Evolutionary conservation across 2,329 filamentous ascomycete species (phyloP).

Genomic region (Paracamarosporium sp.): DNA sequence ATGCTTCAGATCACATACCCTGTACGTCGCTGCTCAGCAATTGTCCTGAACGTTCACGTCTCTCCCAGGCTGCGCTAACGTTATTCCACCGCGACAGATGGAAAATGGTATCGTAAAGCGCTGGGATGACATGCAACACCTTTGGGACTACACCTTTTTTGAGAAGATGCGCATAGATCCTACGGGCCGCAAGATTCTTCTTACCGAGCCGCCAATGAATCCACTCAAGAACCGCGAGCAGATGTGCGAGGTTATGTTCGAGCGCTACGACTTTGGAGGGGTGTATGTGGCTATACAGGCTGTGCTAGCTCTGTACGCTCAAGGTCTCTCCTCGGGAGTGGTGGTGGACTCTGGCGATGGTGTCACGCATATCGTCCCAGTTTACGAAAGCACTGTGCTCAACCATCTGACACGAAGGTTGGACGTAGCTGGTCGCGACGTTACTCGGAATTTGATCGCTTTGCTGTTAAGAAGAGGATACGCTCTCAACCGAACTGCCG

Average conservation of each 20-base stretch:
- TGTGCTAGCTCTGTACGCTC: constrained; percentile 92
- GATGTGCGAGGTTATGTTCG: constrained; percentile 99
- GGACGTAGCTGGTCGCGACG: constrained; percentile 94
- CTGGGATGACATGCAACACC: constrained; percentile 99
- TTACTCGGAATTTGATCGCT: constrained; percentile 97
- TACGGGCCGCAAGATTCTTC: constrained; percentile 90
- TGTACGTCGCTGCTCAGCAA: constrained; percentile 53
- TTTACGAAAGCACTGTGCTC: constrained; percentile 97
- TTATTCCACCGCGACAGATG: constrained; percentile 66
- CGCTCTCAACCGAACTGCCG: constrained; percentile 95
- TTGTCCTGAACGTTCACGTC: constrained; percentile 16
- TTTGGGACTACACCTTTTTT: constrained; percentile 98
- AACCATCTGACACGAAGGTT: constrained; percentile 94
- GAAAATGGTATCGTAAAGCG: constrained; percentile 99
- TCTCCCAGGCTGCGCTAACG: constrained; percentile 30
- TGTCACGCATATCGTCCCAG: constrained; percentile 97
- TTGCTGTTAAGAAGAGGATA: constrained; percentile 93
- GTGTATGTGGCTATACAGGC: constrained; percentile 99
- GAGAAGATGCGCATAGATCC: constrained; percentile 97
- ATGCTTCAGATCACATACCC: constrained; percentile 99
- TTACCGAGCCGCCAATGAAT: constrained; percentile 98
- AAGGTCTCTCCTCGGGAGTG: constrained; percentile 85
- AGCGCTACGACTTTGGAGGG: constrained; percentile 92
- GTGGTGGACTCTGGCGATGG: constrained; percentile 98
- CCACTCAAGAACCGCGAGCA: constrained; percentile 94